These are phyloP conservation scores for Chloranthus sessilifolius DNA, from an alignment of 164 flowering plant species.

Conservation along the genomic window DNA sequence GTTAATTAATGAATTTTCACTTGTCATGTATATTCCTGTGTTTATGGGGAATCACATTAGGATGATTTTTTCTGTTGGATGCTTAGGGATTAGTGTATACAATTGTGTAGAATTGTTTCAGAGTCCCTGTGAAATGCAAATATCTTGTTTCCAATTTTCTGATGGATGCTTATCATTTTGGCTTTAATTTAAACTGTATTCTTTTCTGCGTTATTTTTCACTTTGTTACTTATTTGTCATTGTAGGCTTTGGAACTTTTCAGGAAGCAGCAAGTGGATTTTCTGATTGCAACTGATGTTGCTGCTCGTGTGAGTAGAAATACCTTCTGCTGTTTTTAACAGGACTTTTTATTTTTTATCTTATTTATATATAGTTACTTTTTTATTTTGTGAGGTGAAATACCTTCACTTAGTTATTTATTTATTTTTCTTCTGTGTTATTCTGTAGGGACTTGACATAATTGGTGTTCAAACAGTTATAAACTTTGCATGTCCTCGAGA, in stretches of 20 bases:
- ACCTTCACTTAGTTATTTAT: too few species aligned
- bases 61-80: too few species aligned
- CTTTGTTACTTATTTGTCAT: background rate
- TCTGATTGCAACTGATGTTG: slow-evolving; percentile 92
- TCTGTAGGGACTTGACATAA: slow-evolving; percentile 87
- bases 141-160: too few species aligned
- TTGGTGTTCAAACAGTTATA: slow-evolving; percentile 92
- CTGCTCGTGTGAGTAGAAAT: slow-evolving; percentile 76
- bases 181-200: too few species aligned
- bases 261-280: slow-evolving; percentile 89
- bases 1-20: too few species aligned
- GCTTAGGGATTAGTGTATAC: too few species aligned
- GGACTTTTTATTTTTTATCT: background rate
- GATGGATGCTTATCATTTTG: too few species aligned
- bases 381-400: background rate
- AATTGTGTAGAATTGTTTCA: too few species aligned
- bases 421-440: background rate
- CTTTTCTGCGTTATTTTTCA: background rate
- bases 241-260: slow-evolving; percentile 85
- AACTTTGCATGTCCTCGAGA: slow-evolving; percentile 94
- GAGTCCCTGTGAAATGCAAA: too few species aligned
- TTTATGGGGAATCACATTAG: too few species aligned
- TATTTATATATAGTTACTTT: background rate
- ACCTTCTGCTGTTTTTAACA: slow-evolving; percentile 1
- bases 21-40: too few species aligned